phyloP scores from a whole-genome alignment of 352 stramenopile species.

The Globisporangium irregulare region DNA sequence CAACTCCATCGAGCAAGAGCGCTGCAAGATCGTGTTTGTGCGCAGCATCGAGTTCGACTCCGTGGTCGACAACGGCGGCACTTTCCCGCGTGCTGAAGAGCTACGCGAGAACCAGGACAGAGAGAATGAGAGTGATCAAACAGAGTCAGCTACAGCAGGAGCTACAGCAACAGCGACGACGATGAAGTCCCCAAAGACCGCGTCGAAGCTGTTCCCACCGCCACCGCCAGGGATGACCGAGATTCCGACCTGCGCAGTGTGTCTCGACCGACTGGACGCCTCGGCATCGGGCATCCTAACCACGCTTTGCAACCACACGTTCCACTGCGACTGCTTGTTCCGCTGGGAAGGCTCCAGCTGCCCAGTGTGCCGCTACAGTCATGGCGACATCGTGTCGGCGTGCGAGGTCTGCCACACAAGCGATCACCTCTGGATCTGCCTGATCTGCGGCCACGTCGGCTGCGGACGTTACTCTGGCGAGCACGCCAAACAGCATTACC shows the following conservation, averaged over 20 bases:
- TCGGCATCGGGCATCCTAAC: constrained; percentile 91
- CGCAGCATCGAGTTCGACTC: constrained; percentile 84
- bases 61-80: constrained; percentile 22
- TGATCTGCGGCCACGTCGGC: constrained; percentile 95
- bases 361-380: constrained; percentile 96
- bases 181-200: constrained; percentile 13
- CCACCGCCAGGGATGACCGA: constrained; percentile 80
- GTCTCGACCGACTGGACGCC: constrained; percentile 86
- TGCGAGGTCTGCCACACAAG: constrained; percentile 93
- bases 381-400: constrained; percentile 91
- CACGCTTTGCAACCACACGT: constrained; percentile 98
- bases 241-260: constrained; percentile 90
- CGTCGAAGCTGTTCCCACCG: constrained; percentile 47
- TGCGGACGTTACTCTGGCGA: constrained; percentile 95
- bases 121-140: not conserved
- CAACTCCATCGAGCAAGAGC: constrained; percentile 90
- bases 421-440: constrained; percentile 95
- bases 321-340: constrained; percentile 96
- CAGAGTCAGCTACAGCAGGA: constrained; percentile 1
- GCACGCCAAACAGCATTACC: constrained; percentile 94
- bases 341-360: constrained; percentile 95
- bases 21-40: constrained; percentile 90
- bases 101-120: constrained; percentile 17
- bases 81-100: constrained; percentile 22
- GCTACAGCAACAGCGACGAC: not conserved